Base-by-base conservation (phyloP, 176 grass and related monocot genomes). In the Raddia guianensis region DNA sequence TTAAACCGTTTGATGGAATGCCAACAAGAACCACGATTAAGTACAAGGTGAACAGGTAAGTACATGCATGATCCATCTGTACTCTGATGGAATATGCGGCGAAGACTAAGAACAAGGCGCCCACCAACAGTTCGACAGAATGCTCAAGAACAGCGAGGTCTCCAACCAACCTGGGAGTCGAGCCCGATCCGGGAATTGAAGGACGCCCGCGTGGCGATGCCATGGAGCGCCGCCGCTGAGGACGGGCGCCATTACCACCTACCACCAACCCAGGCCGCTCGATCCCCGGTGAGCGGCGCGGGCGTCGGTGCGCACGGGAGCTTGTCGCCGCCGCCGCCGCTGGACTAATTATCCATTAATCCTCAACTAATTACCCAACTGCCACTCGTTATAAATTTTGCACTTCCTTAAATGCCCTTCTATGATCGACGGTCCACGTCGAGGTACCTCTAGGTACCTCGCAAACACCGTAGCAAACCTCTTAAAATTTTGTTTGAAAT, bases 111-210 rank as follows among this genome's bases (percentile, higher is more conserved):
- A 84, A 68, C 2, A 67, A 79, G 42, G 51, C 11, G 80, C 78
- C 9, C 37, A 34, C 51, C n/a, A 77, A 78, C 57, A 20, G 77
- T 74, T 82, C 52, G 73, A 85, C 72, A 60, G 57, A 86, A 89
- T 77, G 75, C 32, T 69, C 33, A 67, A 75, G 8, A 65, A 50
- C 27, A 13, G 12, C 14, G 15, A 65, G 16, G 10, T 5, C 47
- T 5, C 33, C 42, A 37, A 84, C 84, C 8, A 78, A 99, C 96
- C 90, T 89, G 96, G 60, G 90, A 99, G 66, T 99, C 96, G 61
- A 99, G 86, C 49, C 92, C 92, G 82, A 95, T 75, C 49, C 82
- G 92, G 56, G 90, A 93, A 55, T 80, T 79, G 84, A 91, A 93
- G 14, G 78, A 82, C 5, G 78, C 78, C 72, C 83, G 83, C 83